Percentiles rank a stretch among this genome's conserved stretches.
These are phyloP conservation scores for Hypoxylon sp. DNA, from an alignment of 2,329 filamentous ascomycete genomes.

Conservation along the genomic window DNA sequence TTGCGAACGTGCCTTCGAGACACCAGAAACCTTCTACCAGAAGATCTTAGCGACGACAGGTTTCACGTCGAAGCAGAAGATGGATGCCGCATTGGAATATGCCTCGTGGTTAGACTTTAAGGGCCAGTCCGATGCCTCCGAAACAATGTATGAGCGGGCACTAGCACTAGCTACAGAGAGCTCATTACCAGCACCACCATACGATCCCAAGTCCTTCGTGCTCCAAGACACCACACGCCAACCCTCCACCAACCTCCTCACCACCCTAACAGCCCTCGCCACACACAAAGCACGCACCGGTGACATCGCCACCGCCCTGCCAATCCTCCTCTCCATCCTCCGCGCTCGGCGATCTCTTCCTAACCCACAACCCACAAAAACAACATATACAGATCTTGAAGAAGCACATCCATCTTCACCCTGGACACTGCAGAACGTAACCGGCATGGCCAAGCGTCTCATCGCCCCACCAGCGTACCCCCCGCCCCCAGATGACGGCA, in stretches of 20 bases:
- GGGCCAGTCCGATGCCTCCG: conserved; percentile 73
- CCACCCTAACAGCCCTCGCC: conserved; percentile 81
- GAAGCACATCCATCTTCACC: conserved; percentile 27
- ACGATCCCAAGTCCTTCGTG: conserved; percentile 75
- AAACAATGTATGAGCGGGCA: conserved; percentile 81
- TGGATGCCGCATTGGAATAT: conserved; percentile 86
- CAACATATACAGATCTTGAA: conserved; percentile 8
- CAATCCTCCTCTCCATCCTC: conserved; percentile 88
- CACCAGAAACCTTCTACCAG: conserved; percentile 84
- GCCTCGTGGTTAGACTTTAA: conserved; percentile 90
- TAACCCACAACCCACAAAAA: conserved; percentile 33
- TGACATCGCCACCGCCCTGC: conserved; percentile 78
- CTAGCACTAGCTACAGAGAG: conserved; percentile 77
- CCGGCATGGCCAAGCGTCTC: conserved; percentile 50
- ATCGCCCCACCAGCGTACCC: conserved; percentile 76
- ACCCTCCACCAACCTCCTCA: conserved; percentile 81
- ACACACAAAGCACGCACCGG: conserved; percentile 81
- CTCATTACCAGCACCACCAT: conserved; percentile 57
- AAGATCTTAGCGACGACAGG: conserved; percentile 85
- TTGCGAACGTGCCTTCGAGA: conserved; percentile 76
- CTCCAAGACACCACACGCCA: conserved; percentile 71
- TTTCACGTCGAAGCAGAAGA: conserved; percentile 81
- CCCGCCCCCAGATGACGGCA: conserved; percentile 77
- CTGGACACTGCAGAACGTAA: conserved; percentile 49
- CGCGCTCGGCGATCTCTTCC: conserved; percentile 78